phyloP scores from a whole-genome alignment of 164 flowering plant genomes.

The Paratinospora sagittata region DNA sequence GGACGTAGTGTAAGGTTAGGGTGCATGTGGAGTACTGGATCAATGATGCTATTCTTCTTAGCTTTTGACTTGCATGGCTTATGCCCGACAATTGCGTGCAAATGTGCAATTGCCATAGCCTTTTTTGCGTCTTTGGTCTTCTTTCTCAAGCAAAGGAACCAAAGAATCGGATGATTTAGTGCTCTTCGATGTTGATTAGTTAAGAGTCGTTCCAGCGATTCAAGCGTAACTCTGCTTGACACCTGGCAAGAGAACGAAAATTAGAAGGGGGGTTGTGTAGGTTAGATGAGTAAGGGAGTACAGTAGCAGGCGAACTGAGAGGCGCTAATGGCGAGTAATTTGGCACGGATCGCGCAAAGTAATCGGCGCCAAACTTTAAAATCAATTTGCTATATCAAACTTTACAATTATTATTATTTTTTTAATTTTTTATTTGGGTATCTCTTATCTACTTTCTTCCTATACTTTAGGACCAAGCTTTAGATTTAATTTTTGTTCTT shows the following conservation, averaged over 20 bases:
- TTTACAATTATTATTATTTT: too few species aligned
- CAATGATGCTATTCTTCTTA: neutral
- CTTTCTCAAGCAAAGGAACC: neutral
- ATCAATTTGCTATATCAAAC: neutral
- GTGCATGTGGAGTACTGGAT: too few species aligned
- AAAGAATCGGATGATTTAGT: neutral
- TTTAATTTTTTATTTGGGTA: neutral
- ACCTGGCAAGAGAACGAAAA: neutral
- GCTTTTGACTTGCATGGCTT: slow-evolving; percentile 6
- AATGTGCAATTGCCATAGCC: slow-evolving; percentile 1
- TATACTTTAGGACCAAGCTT: neutral
- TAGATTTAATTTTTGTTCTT: neutral
- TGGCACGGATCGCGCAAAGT: slow-evolving; percentile 18
- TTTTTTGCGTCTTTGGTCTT: neutral
- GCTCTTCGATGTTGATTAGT: neutral
- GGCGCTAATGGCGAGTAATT: slow-evolving; percentile 21
- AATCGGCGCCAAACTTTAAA: slow-evolving; percentile 19
- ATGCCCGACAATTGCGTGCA: slow-evolving; percentile 17
- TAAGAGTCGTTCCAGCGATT: neutral
- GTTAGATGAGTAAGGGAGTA: neutral
- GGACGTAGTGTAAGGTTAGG: neutral
- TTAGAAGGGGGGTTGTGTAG: neutral
- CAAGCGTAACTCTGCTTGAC: neutral
- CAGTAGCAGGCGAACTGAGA: neutral
- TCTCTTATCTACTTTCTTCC: neutral